Evolutionary conservation across 2,329 filamentous ascomycete species (phyloP).

Genomic region (Beauveria rudraprayagi): DNA sequence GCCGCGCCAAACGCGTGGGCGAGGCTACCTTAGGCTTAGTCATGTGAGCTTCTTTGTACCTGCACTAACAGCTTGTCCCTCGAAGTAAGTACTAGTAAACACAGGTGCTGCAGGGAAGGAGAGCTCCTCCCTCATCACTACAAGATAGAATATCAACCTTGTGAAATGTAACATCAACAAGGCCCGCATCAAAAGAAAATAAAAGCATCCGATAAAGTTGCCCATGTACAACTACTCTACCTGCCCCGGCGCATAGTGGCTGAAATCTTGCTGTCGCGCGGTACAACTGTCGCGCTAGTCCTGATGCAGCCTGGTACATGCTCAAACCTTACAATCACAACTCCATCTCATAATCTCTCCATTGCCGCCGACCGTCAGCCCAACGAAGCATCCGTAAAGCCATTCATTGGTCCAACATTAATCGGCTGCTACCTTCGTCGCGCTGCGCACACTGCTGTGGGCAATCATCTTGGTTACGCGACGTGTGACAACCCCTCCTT

Average conservation of each 20-base stretch:
- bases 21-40: background rate
- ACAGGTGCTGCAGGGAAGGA: background rate
- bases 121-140: background rate
- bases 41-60: conserved; percentile 1
- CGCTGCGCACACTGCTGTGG: conserved; percentile 7
- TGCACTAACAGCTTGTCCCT: background rate
- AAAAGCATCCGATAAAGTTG: background rate
- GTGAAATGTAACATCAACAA: background rate
- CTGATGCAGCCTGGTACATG: conserved; percentile 4
- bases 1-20: background rate
- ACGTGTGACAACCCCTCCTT: conserved; percentile 1
- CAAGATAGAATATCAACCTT: background rate
- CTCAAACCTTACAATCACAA: conserved; percentile 4
- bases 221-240: background rate
- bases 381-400: conserved; percentile 1
- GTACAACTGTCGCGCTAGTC: conserved; percentile 4
- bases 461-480: conserved; percentile 4
- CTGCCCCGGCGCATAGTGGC: background rate
- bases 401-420: background rate
- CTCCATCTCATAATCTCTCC: conserved; percentile 7
- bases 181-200: no score
- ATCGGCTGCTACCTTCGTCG: background rate
- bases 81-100: background rate
- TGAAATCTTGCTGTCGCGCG: background rate
- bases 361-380: background rate